Evolutionary conservation across 2,329 filamentous ascomycete genomes (phyloP), one percentile per base, ranked within the genome.

Genomic region (Tolypocladium ovalisporum): DNA sequence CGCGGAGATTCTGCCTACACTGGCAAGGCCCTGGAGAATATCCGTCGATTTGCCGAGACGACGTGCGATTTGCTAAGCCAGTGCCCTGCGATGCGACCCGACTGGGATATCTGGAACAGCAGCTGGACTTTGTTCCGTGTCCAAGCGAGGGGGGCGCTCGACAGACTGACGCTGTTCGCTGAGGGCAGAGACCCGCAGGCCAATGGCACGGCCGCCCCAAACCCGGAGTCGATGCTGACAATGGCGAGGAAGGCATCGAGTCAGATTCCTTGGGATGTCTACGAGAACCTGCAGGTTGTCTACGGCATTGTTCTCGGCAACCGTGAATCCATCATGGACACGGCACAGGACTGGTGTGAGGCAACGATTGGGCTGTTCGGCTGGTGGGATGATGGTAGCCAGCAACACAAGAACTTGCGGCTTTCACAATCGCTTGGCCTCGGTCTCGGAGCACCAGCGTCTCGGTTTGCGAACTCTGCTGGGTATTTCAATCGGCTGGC

Each of bases 321-420:
- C 61, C 79, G 84, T 12, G 82, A 86, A 39, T 85, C 90, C 24
- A 89, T 97, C 55, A 76, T 95, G 60, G 82, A 85, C 52, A 83
- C 85, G 51, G 84, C 91, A 1, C 86, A 93, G 66, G 92, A 97
- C 71, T 97, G 93, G 93, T 85, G 93, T 55, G 93, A 97, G 74
- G 92, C 90, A 0, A 88, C 87, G 0, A 75, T 97, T 59, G 89
- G 87, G 1, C 75, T 97, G 54, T 86, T 92, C 36, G 86, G 88
- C 7, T 97, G 93, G 93, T 96, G 92, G 91, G 87, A 96, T 67
- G 90, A 94, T 60, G 82, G 83, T n/a, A 82, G 85, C 59, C 70
- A 69, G 61, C 76, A 70, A 54, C 72, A 71, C 59, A 76, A 73
- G 63, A 72, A 67, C 54, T 67, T 72, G 24, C 68, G 71, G 58